These are phyloP conservation scores for Huntiella omanensis DNA, from an alignment of 2,329 filamentous ascomycete genomes.

Conservation along the genomic window DNA sequence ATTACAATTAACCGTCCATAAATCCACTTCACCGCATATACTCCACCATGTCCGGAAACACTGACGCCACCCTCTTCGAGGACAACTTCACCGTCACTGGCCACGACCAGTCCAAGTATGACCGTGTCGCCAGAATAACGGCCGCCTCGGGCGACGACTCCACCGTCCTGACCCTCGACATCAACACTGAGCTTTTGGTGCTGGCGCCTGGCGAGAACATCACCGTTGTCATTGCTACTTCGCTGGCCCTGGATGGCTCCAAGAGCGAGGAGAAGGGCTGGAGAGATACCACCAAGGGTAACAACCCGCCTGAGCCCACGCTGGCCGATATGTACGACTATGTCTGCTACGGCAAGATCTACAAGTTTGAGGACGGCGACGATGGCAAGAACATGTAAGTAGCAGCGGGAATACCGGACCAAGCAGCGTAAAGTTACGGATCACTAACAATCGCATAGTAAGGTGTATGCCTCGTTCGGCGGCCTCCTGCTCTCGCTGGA, in stretches of 20 bases:
- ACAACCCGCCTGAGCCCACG: slow-evolving; percentile 33
- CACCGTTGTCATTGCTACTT: slow-evolving; percentile 66
- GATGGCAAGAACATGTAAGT: slow-evolving; percentile 74
- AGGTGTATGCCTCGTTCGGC: slow-evolving; percentile 86
- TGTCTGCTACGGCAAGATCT: slow-evolving; percentile 75
- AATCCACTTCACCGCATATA: neutral
- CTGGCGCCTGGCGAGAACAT: slow-evolving; percentile 49
- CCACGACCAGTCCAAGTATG: slow-evolving; percentile 76
- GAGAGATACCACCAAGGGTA: slow-evolving; percentile 48
- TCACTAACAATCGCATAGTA: slow-evolving; percentile 32
- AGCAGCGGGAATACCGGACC: no score
- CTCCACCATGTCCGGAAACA: slow-evolving; percentile 34
- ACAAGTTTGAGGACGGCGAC: slow-evolving; percentile 64
- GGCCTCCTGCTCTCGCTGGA: slow-evolving; percentile 79
- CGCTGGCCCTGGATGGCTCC: slow-evolving; percentile 67
- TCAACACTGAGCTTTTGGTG: slow-evolving; percentile 62
- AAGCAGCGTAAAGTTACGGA: neutral
- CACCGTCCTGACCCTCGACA: slow-evolving; percentile 67
- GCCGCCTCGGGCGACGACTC: slow-evolving; percentile 57
- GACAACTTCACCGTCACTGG: slow-evolving; percentile 71
- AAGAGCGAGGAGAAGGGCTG: slow-evolving; percentile 64
- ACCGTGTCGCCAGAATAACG: slow-evolving; percentile 74
- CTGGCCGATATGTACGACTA: slow-evolving; percentile 72
- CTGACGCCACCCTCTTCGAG: slow-evolving; percentile 85
- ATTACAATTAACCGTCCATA: neutral